phyloP scores from a whole-genome alignment of 805 yeast species.

The Nakazawaea sp. region DNA sequence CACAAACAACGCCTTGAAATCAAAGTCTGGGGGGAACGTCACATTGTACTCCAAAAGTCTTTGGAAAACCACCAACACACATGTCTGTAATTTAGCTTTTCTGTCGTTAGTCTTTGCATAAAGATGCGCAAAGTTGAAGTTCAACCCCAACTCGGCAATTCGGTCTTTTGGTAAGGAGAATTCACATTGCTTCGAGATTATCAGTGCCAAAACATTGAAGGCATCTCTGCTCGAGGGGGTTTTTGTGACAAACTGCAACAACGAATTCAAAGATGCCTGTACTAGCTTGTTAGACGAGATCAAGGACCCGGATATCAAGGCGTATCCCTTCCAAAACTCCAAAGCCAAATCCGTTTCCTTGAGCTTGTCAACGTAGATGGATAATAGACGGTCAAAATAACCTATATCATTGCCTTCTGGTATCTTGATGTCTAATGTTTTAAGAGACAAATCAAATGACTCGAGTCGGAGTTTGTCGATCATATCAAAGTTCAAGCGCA shows the following conservation, averaged over 20 bases:
- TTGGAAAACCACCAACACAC: constrained; percentile 23
- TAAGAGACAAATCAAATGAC: constrained; percentile 32
- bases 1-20: constrained; percentile 31
- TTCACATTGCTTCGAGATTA: constrained; percentile 19
- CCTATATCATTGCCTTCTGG: constrained; percentile 10
- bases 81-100: constrained; percentile 16
- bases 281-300: constrained; percentile 18
- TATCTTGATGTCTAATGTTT: not conserved
- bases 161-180: not conserved
- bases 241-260: constrained; percentile 22
- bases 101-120: constrained; percentile 11
- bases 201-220: constrained; percentile 19
- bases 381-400: constrained; percentile 24
- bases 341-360: not conserved
- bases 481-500: constrained; percentile 59
- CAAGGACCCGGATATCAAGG: constrained; percentile 49
- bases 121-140: not conserved
- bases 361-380: constrained; percentile 12
- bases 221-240: constrained; percentile 12
- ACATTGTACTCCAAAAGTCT: constrained; percentile 33
- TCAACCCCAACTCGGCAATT: not conserved
- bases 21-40: constrained; percentile 22
- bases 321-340: constrained; percentile 51
- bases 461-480: constrained; percentile 44
- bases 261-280: constrained; percentile 32